Evolutionary conservation across 257 asterid genomes (phyloP).

Genomic region (Solanum megistacrolobum): DNA sequence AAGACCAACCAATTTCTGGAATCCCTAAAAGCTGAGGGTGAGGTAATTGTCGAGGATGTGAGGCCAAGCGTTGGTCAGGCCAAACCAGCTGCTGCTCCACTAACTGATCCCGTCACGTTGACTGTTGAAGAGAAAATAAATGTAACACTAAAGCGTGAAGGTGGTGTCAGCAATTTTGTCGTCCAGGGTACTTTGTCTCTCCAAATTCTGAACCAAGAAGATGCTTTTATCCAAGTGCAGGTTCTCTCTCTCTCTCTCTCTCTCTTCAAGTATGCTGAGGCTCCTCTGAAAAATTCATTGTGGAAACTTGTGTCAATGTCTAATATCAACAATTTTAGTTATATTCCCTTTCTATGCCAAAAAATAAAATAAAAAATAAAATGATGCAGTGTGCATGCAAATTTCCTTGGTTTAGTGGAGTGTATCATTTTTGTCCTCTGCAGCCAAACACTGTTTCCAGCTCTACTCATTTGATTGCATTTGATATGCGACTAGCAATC

Average conservation of each 20-base stretch:
- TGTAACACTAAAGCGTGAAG: slow-evolving; percentile 65
- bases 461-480: neutral
- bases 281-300: neutral
- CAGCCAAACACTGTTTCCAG: neutral
- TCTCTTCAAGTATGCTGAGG: neutral
- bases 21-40: slow-evolving; percentile 89
- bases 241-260: slow-evolving; percentile 16
- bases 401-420: neutral
- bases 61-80: slow-evolving; percentile 68
- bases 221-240: slow-evolving; percentile 92
- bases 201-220: slow-evolving; percentile 77
- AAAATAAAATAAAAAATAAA: neutral
- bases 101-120: slow-evolving; percentile 82
- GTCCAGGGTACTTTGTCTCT: slow-evolving; percentile 81
- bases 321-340: neutral
- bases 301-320: neutral
- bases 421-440: neutral
- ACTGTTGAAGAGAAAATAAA: slow-evolving; percentile 78
- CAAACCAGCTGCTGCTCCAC: slow-evolving; percentile 54
- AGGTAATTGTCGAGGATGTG: slow-evolving; percentile 75
- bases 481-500: neutral
- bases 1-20: slow-evolving; percentile 82
- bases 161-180: slow-evolving; percentile 78
- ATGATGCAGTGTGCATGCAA: neutral
- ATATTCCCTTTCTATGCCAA: neutral